Conservation (phyloP, 805 yeast genomes). For the Vanderwaltozyma polyspora region DNA sequence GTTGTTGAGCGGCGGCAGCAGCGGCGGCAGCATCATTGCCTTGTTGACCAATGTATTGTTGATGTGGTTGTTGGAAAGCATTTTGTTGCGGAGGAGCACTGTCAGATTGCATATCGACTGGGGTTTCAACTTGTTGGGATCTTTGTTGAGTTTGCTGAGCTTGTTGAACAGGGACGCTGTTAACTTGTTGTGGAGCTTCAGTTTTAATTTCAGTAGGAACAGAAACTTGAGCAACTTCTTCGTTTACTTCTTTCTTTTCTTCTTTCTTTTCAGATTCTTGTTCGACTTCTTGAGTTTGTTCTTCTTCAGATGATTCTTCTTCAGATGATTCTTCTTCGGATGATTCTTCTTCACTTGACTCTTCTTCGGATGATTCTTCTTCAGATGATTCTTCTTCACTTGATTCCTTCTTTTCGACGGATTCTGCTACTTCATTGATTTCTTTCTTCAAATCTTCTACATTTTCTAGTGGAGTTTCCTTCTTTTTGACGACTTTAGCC, state of each 20-base stretch:
- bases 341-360: conserved; percentile 4
- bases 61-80: conserved; percentile 17
- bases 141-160: conserved; percentile 13
- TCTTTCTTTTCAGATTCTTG: conserved; percentile 2
- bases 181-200: neutral
- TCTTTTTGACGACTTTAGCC: conserved; percentile 26
- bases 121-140: conserved; percentile 3
- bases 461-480: conserved; percentile 19
- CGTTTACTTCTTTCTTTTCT: conserved; percentile 3
- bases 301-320: conserved; percentile 2
- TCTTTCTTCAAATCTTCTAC: conserved; percentile 28
- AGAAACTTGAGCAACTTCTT: conserved; percentile 3
- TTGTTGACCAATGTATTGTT: conserved; percentile 11
- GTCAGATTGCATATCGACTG: conserved; percentile 2
- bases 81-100: conserved; percentile 6
- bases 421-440: conserved; percentile 17
- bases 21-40: conserved; percentile 18
- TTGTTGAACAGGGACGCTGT: conserved; percentile 2
- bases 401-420: conserved; percentile 8
- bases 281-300: conserved; percentile 6
- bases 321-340: conserved; percentile 3
- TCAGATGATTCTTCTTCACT: conserved; percentile 3
- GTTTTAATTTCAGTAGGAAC: neutral
- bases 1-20: conserved; percentile 24
- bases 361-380: conserved; percentile 5